A percentile compares a stretch with the other conserved stretches of the same genome.
Evolutionary conservation across 2,329 filamentous ascomycete species (phyloP).

Genomic region (Neofusicoccum parvum): DNA sequence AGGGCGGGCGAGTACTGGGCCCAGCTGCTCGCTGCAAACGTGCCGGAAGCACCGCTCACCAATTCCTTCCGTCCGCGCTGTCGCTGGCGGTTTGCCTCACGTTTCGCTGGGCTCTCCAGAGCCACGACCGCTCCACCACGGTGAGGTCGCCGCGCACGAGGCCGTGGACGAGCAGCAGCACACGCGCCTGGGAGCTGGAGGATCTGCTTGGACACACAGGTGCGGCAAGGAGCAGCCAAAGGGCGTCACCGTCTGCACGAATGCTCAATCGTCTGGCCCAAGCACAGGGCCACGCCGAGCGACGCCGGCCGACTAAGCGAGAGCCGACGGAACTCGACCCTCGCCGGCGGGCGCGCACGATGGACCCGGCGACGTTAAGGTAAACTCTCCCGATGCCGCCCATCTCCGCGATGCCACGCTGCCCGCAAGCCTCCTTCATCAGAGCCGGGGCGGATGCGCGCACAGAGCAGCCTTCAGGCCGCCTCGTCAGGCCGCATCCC

Average conservation of each 20-base stretch:
- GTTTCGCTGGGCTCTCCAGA: no score
- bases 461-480: conserved; percentile 4
- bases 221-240: conserved; percentile 10
- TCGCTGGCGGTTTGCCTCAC: no score
- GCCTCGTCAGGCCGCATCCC: neutral
- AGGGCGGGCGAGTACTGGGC: no score
- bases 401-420: neutral
- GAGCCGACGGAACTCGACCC: neutral
- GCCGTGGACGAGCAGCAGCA: no score
- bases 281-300: neutral
- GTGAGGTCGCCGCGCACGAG: no score
- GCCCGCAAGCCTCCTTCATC: conserved; percentile 12
- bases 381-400: conserved; percentile 2
- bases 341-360: neutral
- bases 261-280: neutral
- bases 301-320: neutral
- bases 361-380: neutral
- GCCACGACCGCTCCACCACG: no score
- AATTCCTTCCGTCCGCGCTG: no score
- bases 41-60: no score
- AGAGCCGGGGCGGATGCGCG: neutral
- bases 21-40: no score
- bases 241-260: neutral
- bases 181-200: no score
- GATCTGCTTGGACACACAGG: neutral